Percentiles rank a stretch among this genome's conserved stretches.
Evolutionary conservation across 2,329 filamentous ascomycete species (phyloP).

Genomic region (Talaromyces sp.): DNA sequence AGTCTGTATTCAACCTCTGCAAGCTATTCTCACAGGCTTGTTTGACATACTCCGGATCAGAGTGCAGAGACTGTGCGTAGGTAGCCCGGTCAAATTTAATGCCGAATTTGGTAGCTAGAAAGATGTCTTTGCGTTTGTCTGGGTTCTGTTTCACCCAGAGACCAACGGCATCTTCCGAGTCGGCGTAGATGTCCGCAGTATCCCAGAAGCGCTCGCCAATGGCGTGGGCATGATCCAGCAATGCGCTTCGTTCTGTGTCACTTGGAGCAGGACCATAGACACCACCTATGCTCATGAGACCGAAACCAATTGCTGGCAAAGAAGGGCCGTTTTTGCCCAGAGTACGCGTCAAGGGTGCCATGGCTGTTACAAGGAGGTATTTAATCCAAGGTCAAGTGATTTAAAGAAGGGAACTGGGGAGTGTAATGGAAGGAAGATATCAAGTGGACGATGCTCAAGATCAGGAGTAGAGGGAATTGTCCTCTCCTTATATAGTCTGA

Average conservation of each 20-base stretch:
- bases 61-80: not conserved
- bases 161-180: slow-evolving; percentile 11
- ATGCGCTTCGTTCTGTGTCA: slow-evolving; percentile 15
- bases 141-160: slow-evolving; percentile 4
- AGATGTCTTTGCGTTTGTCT: slow-evolving; percentile 13
- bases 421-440: not conserved
- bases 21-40: slow-evolving; percentile 11
- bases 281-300: slow-evolving; percentile 13
- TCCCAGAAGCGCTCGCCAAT: slow-evolving; percentile 15
- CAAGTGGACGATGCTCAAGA: too few relatives aligned
- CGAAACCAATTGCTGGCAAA: slow-evolving; percentile 3
- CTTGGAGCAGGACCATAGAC: slow-evolving; percentile 5
- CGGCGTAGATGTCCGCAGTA: slow-evolving; percentile 9
- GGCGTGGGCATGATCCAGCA: slow-evolving; percentile 10
- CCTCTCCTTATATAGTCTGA: not conserved
- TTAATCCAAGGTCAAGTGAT: not conserved
- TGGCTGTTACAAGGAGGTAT: not conserved
- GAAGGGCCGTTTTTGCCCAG: slow-evolving; percentile 6
- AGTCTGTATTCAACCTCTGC: slow-evolving; percentile 4
- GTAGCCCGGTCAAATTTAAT: not conserved
- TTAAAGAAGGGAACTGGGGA: not conserved
- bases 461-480: not conserved
- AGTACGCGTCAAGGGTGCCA: not conserved
- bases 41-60: slow-evolving; percentile 14
- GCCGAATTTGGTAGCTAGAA: slow-evolving; percentile 16